Conservation (phyloP, 805 yeast species). For the Wickerhamiella dianesei region DNA sequence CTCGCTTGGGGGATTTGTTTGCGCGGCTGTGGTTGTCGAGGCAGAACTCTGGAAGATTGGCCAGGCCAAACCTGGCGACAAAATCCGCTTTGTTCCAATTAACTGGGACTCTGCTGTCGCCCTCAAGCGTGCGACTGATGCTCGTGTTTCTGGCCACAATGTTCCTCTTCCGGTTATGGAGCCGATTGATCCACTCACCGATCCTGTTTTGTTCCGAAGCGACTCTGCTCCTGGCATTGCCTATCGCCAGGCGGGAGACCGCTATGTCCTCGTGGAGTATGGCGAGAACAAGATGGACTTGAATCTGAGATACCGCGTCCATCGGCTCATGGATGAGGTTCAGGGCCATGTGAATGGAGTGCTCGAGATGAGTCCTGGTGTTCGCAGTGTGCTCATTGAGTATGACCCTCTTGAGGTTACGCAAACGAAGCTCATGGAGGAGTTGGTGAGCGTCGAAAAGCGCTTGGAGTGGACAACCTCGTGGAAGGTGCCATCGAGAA, state of each 20-base stretch:
- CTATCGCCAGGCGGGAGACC: slow-evolving; percentile 94
- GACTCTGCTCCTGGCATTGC: slow-evolving; percentile 57
- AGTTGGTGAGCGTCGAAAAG: slow-evolving; percentile 48
- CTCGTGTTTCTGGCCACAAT: slow-evolving; percentile 20
- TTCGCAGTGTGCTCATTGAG: slow-evolving; percentile 83
- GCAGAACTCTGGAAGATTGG: slow-evolving; percentile 99
- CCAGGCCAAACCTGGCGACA: slow-evolving; percentile 91
- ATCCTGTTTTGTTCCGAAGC: slow-evolving; percentile 50
- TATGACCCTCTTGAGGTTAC: slow-evolving; percentile 49
- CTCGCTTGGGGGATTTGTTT: slow-evolving; percentile 91
- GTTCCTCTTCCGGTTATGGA: slow-evolving; percentile 15
- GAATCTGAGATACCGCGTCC: slow-evolving; percentile 72
- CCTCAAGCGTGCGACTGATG: slow-evolving; percentile 50
- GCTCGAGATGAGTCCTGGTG: slow-evolving; percentile 95
- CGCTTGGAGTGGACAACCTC: slow-evolving; percentile 40
- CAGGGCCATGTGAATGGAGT: slow-evolving; percentile 56
- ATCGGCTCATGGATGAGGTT: slow-evolving; percentile 65
- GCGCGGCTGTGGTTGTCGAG: slow-evolving; percentile 89
- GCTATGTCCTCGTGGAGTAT: slow-evolving; percentile 81
- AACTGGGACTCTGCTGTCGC: slow-evolving; percentile 51
- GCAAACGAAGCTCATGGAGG: slow-evolving; percentile 49
- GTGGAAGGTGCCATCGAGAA: slow-evolving; percentile 78
- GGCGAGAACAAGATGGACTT: slow-evolving; percentile 83
- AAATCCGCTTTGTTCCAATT: slow-evolving; percentile 67
- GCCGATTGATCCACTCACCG: slow-evolving; percentile 44